Evolutionary conservation across 2,329 filamentous ascomycete genomes (phyloP).

Genomic region (Corinectria fuckeliana): DNA sequence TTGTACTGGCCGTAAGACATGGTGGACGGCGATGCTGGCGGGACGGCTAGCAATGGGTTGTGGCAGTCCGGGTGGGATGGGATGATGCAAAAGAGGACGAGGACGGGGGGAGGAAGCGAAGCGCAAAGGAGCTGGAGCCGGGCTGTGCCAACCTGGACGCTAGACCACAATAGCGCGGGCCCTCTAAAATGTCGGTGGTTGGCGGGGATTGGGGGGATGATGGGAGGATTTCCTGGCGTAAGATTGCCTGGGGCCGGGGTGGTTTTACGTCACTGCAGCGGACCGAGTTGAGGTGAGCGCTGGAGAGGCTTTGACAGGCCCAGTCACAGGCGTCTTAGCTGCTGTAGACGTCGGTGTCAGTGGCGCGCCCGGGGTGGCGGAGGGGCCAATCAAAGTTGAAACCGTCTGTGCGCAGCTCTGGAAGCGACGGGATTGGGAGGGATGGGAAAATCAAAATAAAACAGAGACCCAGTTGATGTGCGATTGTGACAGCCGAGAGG

Average conservation of each 20-base stretch:
- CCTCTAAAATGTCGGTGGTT: constrained; percentile 12
- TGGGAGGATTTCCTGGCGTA: constrained; percentile 1
- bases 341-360: constrained; percentile 1
- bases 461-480: neutral
- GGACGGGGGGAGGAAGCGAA: constrained; percentile 20
- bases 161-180: constrained; percentile 17
- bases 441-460: neutral
- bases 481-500: constrained; percentile 2
- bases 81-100: constrained; percentile 26
- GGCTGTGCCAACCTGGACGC: constrained; percentile 4
- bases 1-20: constrained; percentile 71
- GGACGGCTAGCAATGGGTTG: constrained; percentile 30
- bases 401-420: constrained; percentile 13
- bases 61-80: constrained; percentile 17
- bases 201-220: constrained; percentile 9
- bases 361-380: constrained; percentile 13
- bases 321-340: constrained; percentile 5
- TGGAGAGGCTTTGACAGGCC: neutral
- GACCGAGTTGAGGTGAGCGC: neutral
- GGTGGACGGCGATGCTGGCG: constrained; percentile 34
- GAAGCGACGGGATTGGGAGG: constrained; percentile 7
- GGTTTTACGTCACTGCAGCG: constrained; percentile 6
- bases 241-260: constrained; percentile 7
- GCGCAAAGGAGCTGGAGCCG: constrained; percentile 9
- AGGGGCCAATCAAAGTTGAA: constrained; percentile 3